Base-by-base conservation (phyloP, 2,329 filamentous ascomycete species). In the Fusarium cyanostomum region DNA sequence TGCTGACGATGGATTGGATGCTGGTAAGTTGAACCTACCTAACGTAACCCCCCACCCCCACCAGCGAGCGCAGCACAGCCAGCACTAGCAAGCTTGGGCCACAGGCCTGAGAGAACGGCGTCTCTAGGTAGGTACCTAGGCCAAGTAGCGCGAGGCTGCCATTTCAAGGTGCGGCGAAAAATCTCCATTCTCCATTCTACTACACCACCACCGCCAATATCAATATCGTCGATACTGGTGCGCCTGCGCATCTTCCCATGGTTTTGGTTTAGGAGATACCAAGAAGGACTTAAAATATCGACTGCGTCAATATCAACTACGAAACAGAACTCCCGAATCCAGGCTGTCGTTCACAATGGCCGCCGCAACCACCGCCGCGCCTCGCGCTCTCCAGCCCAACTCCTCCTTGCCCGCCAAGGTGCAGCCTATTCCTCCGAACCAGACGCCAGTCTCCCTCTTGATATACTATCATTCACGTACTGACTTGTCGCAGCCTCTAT, bases 401-500 rank as follows among this genome's bases (percentile, higher is more conserved):
- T 73, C 79, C 24, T 79, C 77, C 50, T 73, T 81, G 38, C 79
- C 79, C 12, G 77, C 78, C 69, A 86, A 81, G 81, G 84, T 82
- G 52, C 80, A 84, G 44, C 77, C 82, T 15, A 80, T 85, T 46
- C 80, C 88, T 59, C 90, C 91, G 39, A 94, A 92, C 72, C 91
- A 93, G 78, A 92, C 90, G 87, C 91, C 76, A 80, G 88, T 81
- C 62, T 61, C 28, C 68, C 65, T 28, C 57, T 37, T 7, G 18
- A 26, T 52, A 27, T 10, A 6, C 24, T 15, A 7, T 27, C 8
- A 12, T 10, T 35, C 10, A 7, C 15, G 28, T 48, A 42, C 65
- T 69, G 43, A 60, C 15, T 26, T 11, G 26, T n/a, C 8, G 3
- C 43, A 96, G 92, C 9, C 86, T 99, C 64, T 99, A 98, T 75